Conservation (phyloP, 805 yeast species). For the Priceomyces fermenticarens region DNA sequence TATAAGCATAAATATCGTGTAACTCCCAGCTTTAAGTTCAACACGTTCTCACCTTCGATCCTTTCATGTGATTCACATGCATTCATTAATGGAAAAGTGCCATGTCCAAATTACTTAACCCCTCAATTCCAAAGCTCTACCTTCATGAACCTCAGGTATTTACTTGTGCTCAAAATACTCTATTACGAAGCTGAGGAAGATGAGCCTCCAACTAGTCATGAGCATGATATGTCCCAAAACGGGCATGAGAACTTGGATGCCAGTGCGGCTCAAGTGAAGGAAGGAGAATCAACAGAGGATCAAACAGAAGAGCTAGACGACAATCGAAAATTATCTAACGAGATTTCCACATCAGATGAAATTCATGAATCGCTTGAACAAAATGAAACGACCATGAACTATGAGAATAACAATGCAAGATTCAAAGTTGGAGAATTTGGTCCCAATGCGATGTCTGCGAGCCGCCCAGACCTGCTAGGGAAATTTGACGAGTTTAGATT, state of each 20-base stretch:
- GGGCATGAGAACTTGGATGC: too few relatives aligned
- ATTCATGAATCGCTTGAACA: too few relatives aligned
- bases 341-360: too few relatives aligned
- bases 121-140: slow-evolving; percentile 36
- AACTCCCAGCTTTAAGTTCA: slow-evolving; percentile 30
- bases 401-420: too few relatives aligned
- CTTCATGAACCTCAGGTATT: slow-evolving; percentile 35
- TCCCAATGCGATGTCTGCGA: too few relatives aligned
- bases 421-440: too few relatives aligned
- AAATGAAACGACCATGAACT: too few relatives aligned
- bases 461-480: not conserved
- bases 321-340: too few relatives aligned
- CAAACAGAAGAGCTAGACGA: not conserved
- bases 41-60: slow-evolving; percentile 30
- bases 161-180: slow-evolving; percentile 34
- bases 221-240: too few relatives aligned
- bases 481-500: slow-evolving; percentile 13
- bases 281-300: not conserved
- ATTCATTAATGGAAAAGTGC: slow-evolving; percentile 23
- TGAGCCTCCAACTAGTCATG: not conserved
- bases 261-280: not conserved
- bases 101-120: slow-evolving; percentile 28
- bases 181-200: slow-evolving; percentile 21
- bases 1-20: slow-evolving; percentile 30
- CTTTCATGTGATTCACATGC: slow-evolving; percentile 8